Percentiles rank a stretch among this genome's conserved stretches.
Conservation (phyloP, 2,329 filamentous ascomycete genomes). For the Waltergamsia citrina region DNA sequence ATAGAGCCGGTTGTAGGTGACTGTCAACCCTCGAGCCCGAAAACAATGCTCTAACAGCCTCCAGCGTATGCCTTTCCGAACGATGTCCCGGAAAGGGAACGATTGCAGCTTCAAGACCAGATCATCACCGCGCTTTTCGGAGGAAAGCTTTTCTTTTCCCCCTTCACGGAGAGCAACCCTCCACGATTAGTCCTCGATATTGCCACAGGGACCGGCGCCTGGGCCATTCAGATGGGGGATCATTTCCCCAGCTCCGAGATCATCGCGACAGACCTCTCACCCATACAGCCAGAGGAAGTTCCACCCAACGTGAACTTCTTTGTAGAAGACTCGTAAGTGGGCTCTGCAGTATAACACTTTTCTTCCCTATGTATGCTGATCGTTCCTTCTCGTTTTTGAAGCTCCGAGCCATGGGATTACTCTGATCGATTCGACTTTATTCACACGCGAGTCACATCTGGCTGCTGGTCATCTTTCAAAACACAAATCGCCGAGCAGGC, state of each 20-base stretch:
- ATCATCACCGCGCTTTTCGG: constrained; percentile 26
- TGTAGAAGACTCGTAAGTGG: constrained; percentile 50
- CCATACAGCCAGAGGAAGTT: constrained; percentile 55
- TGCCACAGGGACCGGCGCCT: constrained; percentile 40
- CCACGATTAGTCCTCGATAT: constrained; percentile 24
- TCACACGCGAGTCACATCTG: constrained; percentile 38
- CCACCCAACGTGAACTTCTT: constrained; percentile 68
- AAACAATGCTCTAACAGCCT: no score
- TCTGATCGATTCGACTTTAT: constrained; percentile 47
- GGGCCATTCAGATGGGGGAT: constrained; percentile 60
- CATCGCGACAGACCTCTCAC: constrained; percentile 57
- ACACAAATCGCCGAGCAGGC: constrained; percentile 40
- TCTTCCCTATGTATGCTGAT: no score
- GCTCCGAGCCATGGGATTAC: constrained; percentile 39
- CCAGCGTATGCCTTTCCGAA: constrained; percentile 40
- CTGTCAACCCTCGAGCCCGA: no score
- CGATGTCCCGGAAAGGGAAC: constrained; percentile 29
- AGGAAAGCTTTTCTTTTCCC: constrained; percentile 31
- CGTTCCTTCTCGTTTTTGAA: no score
- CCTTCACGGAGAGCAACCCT: constrained; percentile 22
- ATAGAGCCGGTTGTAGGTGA: constrained; percentile 33
- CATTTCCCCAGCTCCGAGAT: constrained; percentile 48
- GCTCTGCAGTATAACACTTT: background rate
- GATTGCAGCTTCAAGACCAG: constrained; percentile 28
- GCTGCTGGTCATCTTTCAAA: constrained; percentile 39